Conservation (phyloP, 2,329 filamentous ascomycete genomes). For the Boeremia lycopersici region DNA sequence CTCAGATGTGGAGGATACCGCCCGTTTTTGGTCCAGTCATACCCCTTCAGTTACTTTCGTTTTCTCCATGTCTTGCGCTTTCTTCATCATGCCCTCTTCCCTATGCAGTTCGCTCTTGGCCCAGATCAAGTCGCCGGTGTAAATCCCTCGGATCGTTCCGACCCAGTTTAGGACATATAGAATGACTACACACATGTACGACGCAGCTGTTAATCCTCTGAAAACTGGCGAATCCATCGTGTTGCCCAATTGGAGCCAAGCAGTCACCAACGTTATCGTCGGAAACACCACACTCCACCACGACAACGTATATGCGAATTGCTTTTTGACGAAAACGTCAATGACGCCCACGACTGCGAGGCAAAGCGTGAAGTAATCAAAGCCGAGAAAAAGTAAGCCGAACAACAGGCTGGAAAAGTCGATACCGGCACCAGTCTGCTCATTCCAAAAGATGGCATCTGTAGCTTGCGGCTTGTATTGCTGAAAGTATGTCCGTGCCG, state of each 20-base stretch:
- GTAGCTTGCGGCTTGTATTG: conserved; percentile 12
- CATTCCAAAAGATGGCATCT: conserved; percentile 19
- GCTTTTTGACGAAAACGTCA: conserved; percentile 17
- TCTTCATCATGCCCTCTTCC: conserved; percentile 11
- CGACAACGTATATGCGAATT: conserved; percentile 22
- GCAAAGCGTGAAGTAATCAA: conserved; percentile 23
- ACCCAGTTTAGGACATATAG: conserved; percentile 25
- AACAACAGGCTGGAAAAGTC: background rate
- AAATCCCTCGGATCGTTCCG: conserved; percentile 3
- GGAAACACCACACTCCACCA: conserved; percentile 29
- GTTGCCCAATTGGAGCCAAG: conserved; percentile 15
- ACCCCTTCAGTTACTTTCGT: background rate
- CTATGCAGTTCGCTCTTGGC: conserved; percentile 12
- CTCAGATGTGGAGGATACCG: too few species aligned
- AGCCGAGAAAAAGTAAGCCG: too few species aligned
- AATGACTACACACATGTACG: conserved; percentile 20
- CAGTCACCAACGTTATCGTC: conserved; percentile 16
- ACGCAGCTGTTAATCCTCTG: conserved; percentile 19
- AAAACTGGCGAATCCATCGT: conserved; percentile 24
- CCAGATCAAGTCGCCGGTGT: conserved; percentile 7
- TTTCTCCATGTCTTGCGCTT: conserved; percentile 7
- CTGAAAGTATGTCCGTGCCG: conserved; percentile 1
- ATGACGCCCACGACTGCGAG: conserved; percentile 20
- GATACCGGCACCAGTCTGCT: conserved; percentile 18
- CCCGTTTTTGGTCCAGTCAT: background rate